phyloP scores from a whole-genome alignment of 2,329 filamentous ascomycete species.

The Microdochium paspali region DNA sequence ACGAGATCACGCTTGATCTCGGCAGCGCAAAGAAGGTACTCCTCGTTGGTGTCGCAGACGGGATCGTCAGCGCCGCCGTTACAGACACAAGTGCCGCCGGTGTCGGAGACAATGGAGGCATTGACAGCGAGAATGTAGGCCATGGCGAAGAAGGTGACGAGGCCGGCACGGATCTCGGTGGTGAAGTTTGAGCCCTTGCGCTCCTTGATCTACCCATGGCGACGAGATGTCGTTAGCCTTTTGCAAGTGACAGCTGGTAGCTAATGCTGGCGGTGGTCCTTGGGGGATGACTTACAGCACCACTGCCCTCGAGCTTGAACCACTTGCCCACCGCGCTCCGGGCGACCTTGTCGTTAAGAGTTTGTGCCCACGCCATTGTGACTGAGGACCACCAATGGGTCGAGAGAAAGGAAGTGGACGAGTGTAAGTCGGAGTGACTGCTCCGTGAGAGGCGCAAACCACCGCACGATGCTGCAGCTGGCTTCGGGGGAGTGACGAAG shows the following conservation, averaged over 20 bases:
- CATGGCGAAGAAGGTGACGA: constrained; percentile 69
- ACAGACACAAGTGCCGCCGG: constrained; percentile 70
- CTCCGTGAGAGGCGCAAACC: background rate
- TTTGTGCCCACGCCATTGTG: constrained; percentile 39
- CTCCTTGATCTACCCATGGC: constrained; percentile 46
- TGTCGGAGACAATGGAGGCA: constrained; percentile 46
- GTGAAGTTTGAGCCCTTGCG: constrained; percentile 70
- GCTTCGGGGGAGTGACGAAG: background rate
- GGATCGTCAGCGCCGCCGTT: constrained; percentile 38
- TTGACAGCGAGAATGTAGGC: constrained; percentile 46
- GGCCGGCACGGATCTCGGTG: constrained; percentile 74
- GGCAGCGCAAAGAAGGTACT: constrained; percentile 54
- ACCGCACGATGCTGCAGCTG: background rate
- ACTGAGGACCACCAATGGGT: background rate
- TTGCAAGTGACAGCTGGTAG: too few relatives aligned
- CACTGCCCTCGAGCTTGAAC: constrained; percentile 74
- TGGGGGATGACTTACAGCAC: constrained; percentile 53
- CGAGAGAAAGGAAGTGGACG: background rate
- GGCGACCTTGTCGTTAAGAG: constrained; percentile 49
- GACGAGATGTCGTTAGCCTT: constrained; percentile 4
- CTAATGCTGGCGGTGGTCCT: constrained; percentile 8
- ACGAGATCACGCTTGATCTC: constrained; percentile 69
- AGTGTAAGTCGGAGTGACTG: background rate
- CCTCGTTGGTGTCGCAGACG: constrained; percentile 42
- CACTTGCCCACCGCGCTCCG: constrained; percentile 56